These are phyloP conservation scores for Funneliformis geosporum DNA, from an alignment of 192 early-diverging fungal species.

Conservation along the genomic window DNA sequence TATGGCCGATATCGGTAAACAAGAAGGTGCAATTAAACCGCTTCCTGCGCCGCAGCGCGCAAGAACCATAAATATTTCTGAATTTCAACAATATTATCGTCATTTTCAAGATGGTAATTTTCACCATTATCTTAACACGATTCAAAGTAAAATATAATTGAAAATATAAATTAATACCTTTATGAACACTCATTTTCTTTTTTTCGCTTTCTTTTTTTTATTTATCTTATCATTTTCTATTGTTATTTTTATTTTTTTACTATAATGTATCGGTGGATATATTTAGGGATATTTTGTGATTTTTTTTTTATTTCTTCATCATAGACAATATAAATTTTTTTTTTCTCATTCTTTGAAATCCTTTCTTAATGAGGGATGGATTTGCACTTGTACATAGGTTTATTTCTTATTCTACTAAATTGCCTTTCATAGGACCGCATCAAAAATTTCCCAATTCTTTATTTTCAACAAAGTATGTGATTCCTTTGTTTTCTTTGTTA, in stretches of 20 bases:
- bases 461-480: too few species aligned
- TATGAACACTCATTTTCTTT: too few species aligned
- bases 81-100: constrained; percentile 15
- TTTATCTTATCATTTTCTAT: too few species aligned
- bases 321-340: not conserved
- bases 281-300: not conserved
- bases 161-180: too few species aligned
- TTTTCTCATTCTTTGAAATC: not conserved
- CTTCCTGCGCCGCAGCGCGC: constrained; percentile 20
- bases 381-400: not conserved
- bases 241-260: not conserved
- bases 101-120: not conserved
- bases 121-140: not conserved
- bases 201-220: too few species aligned
- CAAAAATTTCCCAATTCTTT: too few species aligned
- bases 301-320: not conserved
- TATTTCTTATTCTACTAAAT: not conserved
- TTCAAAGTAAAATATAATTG: constrained; percentile 23
- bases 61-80: not conserved
- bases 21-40: constrained; percentile 11
- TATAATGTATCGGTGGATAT: not conserved
- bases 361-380: not conserved
- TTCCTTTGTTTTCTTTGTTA: too few species aligned
- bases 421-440: not conserved
- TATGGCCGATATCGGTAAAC: constrained; percentile 32